A percentile compares a stretch with the other conserved stretches of the same genome.
Conservation (phyloP, 1,284 basidiomycete genomes). For the Erythrobasidium hasegawianum region DNA sequence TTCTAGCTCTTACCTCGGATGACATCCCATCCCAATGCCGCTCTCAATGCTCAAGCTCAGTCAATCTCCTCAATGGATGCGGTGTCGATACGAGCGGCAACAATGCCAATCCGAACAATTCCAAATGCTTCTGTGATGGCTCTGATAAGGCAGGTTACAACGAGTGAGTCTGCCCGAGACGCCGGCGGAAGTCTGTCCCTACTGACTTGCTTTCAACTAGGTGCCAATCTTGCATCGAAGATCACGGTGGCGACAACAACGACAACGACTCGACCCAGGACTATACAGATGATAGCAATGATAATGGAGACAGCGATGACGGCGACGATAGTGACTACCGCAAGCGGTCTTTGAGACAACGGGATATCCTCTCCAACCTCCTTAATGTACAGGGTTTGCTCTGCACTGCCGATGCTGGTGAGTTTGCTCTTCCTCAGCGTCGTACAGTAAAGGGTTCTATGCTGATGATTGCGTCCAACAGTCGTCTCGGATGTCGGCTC, state of each 20-base stretch:
- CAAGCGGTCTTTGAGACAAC: conserved; percentile 13
- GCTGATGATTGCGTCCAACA: neutral
- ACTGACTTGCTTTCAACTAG: neutral
- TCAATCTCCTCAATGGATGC: conserved; percentile 20
- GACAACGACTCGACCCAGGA: neutral
- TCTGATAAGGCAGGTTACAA: conserved; percentile 7
- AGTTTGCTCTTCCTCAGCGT: too few relatives aligned
- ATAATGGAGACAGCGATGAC: conserved; percentile 13
- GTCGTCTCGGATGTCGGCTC: conserved; percentile 21
- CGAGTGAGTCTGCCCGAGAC: conserved; percentile 1
- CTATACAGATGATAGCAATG: neutral
- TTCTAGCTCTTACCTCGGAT: neutral
- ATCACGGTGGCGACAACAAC: conserved; percentile 4
- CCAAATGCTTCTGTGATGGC: conserved; percentile 18
- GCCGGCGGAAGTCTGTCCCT: neutral
- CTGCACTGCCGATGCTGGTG: conserved; percentile 23
- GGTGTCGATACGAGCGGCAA: conserved; percentile 15
- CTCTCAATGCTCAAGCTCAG: conserved; percentile 5
- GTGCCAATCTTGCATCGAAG: conserved; percentile 4
- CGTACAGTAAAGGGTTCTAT: too few relatives aligned
- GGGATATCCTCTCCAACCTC: conserved; percentile 13
- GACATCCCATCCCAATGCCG: neutral
- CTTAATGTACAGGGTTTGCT: conserved; percentile 17
- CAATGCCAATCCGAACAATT: conserved; percentile 15
- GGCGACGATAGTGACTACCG: conserved; percentile 8